Evolutionary conservation across 176 grass and related monocot genomes (phyloP), one percentile per base, ranked within the genome.

Genomic region (Chloris gayana): DNA sequence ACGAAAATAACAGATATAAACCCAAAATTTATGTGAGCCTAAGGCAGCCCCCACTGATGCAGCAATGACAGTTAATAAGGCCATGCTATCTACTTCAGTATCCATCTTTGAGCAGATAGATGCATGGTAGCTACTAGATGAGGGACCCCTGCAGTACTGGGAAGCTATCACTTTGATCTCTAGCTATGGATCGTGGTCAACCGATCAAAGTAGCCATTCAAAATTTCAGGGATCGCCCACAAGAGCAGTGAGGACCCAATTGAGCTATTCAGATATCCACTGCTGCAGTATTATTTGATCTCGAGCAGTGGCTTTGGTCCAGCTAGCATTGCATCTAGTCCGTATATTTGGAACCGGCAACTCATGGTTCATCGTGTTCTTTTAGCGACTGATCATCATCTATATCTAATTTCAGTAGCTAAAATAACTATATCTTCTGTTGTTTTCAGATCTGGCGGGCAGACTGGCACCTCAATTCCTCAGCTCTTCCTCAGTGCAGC

Each of bases 211-310:
- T 58, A 32, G 13, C 8, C 46, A 68, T 24, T 47, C 81, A 68
- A 76, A 25, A 3, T 58, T 76, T 46, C 34, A 68, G 11, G 32
- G 63, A 46, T 11, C 22, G 60, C 41, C 21, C 58, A 42, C 45
- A 54, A 41, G 13, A 12, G 30, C 53, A 57, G n/a, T n/a, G n/a
- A n/a, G n/a, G n/a, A n/a, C n/a, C n/a, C n/a, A n/a, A n/a, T n/a
- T n/a, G n/a, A n/a, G 44, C 70, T 53, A 65, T 83, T 53, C 47
- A 83, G 14, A 17, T 45, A 75, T 57, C 62, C 75, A 58, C 49
- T 34, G 35, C 22, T 24, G 18, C 50, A 58, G 59, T 41, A 18
- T 67, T 83, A n/a, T n/a, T n/a, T 75, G 46, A 46, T 44, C 11
- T n/a, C n/a, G 31, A 30, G 79, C 67, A 81, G 1, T 25, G 54